Evolutionary conservation across 257 asterid species (phyloP).

Genomic region (Striga asiatica): DNA sequence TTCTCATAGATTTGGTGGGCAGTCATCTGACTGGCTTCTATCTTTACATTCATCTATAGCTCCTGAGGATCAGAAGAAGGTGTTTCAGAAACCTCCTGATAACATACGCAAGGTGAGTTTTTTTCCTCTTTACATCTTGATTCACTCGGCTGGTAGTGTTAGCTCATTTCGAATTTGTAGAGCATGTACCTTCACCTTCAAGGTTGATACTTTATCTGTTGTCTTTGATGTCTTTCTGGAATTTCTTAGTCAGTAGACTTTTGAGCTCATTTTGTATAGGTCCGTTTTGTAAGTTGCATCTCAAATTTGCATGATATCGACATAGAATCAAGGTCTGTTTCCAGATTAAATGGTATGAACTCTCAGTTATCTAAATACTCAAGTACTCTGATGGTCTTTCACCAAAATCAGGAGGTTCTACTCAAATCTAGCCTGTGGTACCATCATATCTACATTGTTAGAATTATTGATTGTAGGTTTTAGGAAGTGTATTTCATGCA

Average conservation of each 20-base stretch:
- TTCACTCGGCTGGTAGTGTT: constrained; percentile 2
- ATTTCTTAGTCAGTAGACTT: neutral
- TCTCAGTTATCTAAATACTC: too few relatives aligned
- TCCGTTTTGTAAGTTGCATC: constrained; percentile 1
- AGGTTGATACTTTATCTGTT: neutral
- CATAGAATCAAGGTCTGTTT: neutral
- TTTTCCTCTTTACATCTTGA: neutral
- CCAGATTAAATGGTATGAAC: neutral
- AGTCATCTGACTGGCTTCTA: constrained; percentile 85
- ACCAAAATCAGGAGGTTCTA: too few relatives aligned
- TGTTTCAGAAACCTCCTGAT: constrained; percentile 73
- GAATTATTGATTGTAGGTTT: too few relatives aligned
- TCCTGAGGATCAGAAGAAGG: constrained; percentile 88
- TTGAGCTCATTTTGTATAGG: neutral
- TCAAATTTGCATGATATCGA: neutral
- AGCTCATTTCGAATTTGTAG: constrained; percentile 4
- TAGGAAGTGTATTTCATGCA: too few relatives aligned
- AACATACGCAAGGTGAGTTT: constrained; percentile 73
- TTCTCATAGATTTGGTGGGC: constrained; percentile 70
- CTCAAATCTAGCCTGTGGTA: too few relatives aligned
- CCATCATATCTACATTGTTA: too few relatives aligned
- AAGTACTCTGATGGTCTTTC: too few relatives aligned
- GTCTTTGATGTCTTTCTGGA: constrained; percentile 11
- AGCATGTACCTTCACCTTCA: constrained; percentile 1
- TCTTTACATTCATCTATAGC: constrained; percentile 93